Base-by-base conservation (phyloP, 2,329 filamentous ascomycete species). In the Alternaria triticimaculans region DNA sequence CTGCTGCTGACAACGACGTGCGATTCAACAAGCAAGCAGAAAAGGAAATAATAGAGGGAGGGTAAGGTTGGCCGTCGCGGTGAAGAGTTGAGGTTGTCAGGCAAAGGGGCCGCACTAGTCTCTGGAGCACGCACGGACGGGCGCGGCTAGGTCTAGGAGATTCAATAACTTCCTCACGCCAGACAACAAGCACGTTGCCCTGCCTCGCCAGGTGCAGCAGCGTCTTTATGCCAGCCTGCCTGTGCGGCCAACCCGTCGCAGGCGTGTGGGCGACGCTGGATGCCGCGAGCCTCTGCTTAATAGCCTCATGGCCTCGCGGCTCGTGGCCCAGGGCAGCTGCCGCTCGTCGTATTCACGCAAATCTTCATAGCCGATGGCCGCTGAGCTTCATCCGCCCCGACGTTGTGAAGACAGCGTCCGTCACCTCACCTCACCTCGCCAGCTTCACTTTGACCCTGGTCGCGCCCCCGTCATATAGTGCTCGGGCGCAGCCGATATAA, bases 21-120 rank as follows among this genome's bases (percentile, higher is more conserved):
- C 60, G 67, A 66, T 60, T 69, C 71, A 70, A 73, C 67, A 72
- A 65, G 69, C 69, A 73, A 72, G 70, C 69, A 74, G 70, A 73
- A 63, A 63, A 72, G 72, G 65, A 78, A 77, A 76, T 70, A 78
- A 77, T 77, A 76, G 68, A 73, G 73, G 61, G 71, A 74, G 71
- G 64, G 69, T 71, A 69, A 69, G 64, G 71, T 62, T 59, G 70
- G 58, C 65, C 64, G 62, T 67, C 64, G 70, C 68, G 70, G 67
- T 72, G 70, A 69, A 68, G 68, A 69, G 70, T 60, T 69, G 63
- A 60, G 59, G 45, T 56, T 64, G 70, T 70, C 55, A 65, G 58
- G 65, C 64, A 68, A 71, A 71, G 68, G 71, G 65, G 64, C 61
- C 55, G 48, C 59, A 60, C 65, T 67, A 68, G 66, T 58, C 55